phyloP scores from a whole-genome alignment of 345 rosid species.

The Acer campestre region DNA sequence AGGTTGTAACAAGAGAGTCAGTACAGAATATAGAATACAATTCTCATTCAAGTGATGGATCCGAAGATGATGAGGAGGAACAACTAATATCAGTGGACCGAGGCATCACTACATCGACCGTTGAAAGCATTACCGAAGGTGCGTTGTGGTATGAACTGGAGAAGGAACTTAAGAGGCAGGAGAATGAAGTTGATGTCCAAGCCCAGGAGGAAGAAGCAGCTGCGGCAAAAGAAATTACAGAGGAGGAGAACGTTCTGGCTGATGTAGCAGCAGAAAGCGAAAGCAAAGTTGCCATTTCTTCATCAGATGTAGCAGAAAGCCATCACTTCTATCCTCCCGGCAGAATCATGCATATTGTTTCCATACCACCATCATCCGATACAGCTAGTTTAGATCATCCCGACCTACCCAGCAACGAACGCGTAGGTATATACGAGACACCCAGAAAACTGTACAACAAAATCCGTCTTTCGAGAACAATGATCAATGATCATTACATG shows the following conservation, averaged over 20 bases:
- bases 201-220: conserved; percentile 84
- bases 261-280: conserved; percentile 46
- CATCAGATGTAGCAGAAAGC: conserved; percentile 55
- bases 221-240: conserved; percentile 67
- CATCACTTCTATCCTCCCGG: conserved; percentile 89
- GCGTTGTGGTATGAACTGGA: conserved; percentile 88
- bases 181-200: conserved; percentile 48
- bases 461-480: conserved; percentile 82
- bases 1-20: conserved; percentile 31
- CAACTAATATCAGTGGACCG: conserved; percentile 47
- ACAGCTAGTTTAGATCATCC: conserved; percentile 19
- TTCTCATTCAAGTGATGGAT: conserved; percentile 45
- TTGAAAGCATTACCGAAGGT: conserved; percentile 63
- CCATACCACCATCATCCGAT: conserved; percentile 31
- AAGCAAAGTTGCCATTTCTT: conserved; percentile 34
- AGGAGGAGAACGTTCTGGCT: conserved; percentile 62
- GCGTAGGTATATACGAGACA: conserved; percentile 66
- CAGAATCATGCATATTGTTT: conserved; percentile 78
- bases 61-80: conserved; percentile 72
- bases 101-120: conserved; percentile 36
- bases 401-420: conserved; percentile 33
- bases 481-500: conserved; percentile 98
- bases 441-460: conserved; percentile 88
- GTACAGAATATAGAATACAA: conserved; percentile 35
- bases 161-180: conserved; percentile 77